phyloP scores from a whole-genome alignment of 768 basidiomycete genomes.

The Hericium rajendrae region DNA sequence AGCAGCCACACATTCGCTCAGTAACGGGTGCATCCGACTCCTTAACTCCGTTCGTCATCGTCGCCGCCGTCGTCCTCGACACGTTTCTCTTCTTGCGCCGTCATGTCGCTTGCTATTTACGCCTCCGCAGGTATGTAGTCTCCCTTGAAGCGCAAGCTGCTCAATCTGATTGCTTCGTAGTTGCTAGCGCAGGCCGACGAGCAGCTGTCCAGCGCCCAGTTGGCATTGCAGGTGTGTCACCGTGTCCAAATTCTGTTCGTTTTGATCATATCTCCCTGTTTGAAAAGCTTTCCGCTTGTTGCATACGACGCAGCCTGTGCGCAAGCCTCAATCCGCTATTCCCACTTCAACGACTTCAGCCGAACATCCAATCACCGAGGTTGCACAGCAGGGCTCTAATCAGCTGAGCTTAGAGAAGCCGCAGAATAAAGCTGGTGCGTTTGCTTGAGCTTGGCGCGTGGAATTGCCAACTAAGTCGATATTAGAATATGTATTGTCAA shows the following conservation, averaged over 20 bases:
- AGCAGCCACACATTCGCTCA: neutral
- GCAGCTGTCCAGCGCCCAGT: neutral
- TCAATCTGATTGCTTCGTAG: neutral
- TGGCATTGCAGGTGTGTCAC: constrained; percentile 1
- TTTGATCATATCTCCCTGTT: neutral
- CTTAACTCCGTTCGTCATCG: neutral
- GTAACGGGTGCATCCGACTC: neutral
- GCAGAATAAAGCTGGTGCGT: constrained; percentile 74
- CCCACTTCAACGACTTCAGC: constrained; percentile 35
- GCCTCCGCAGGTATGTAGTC: constrained; percentile 3
- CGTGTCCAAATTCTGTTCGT: neutral
- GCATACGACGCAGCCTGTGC: constrained; percentile 39
- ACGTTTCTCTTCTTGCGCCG: neutral
- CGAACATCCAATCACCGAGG: constrained; percentile 49
- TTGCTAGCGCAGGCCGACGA: constrained; percentile 4
- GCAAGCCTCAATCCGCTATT: constrained; percentile 29
- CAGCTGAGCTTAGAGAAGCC: constrained; percentile 84
- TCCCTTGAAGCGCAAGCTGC: neutral
- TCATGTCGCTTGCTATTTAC: constrained; percentile 9
- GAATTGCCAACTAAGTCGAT: neutral
- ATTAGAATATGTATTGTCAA: constrained; percentile 91
- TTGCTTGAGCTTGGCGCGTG: too few species aligned
- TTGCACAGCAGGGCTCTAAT: constrained; percentile 74
- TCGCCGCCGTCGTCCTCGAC: neutral
- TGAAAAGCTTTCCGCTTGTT: constrained; percentile 43